Evolutionary conservation across 495 filamentous ascomycete species (phyloP), one percentile per base, ranked within the genome.

Genomic region (Penicillium bialowiezense): DNA sequence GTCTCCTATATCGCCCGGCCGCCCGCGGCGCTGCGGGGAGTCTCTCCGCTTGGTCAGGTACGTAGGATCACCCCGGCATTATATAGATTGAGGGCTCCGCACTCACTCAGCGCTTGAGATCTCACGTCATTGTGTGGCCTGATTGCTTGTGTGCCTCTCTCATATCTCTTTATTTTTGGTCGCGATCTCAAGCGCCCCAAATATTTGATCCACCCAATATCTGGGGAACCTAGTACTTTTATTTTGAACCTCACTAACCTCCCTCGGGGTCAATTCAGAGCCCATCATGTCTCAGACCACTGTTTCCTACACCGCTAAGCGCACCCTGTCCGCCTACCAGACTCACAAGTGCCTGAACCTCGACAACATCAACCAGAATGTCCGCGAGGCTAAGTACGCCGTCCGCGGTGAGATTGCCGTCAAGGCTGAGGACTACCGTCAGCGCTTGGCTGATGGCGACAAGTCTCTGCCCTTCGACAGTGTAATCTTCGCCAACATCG

Each of bases 401-500:
- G 93, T 98, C 44, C 89, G 95, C 57, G 93, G 93, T 61, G 93
- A 96, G 67, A 81, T 98, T 50, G 92, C 93, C 43, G 84, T 89
- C 52, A 87, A 85, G 66, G 90, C 91, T 0, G 93, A 98, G 73
- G 79, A 85, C 68, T 95, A 95, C 72, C 85, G 91, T 38, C 83
- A 86, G 45, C 72, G 77, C 38, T 77, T 98, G 45, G 60, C 59
- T 28, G 72, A 79, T 47, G 79, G 74, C 40, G 78, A 82, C 60
- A 76, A 81, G 55, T 65, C 71, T 48, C 78, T 97, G 35, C 93
- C 93, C 20, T 98, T 98, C 65, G 78, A 88, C 54, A 77, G 87
- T 51, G 84, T 98, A 60, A 92, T 98, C 69, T 89, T 87, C 44
- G 93, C 93, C 69, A 98, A 98, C 70, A 98, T 98, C 64, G 93